A percentile compares a stretch with the other conserved stretches of the same genome.
These are phyloP conservation scores for Chalaropsis ovoidea DNA, from an alignment of 2,329 filamentous ascomycete genomes.

Conservation along the genomic window DNA sequence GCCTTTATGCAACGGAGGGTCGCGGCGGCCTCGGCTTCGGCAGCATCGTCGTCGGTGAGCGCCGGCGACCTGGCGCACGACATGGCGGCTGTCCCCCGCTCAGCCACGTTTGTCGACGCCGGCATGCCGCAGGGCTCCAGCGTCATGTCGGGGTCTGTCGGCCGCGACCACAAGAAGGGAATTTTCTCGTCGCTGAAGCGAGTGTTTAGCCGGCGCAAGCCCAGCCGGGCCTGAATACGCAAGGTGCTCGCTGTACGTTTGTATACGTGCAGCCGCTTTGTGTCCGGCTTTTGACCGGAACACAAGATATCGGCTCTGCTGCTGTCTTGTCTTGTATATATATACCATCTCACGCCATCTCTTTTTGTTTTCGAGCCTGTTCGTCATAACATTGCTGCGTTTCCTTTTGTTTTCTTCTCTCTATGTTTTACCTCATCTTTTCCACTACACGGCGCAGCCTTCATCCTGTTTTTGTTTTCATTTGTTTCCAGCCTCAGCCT, in stretches of 20 bases:
- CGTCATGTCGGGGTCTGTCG: background rate
- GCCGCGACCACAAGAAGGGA: conserved; percentile 20
- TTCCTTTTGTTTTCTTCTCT: background rate
- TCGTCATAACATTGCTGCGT: too few relatives aligned
- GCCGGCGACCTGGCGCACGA: conserved; percentile 10
- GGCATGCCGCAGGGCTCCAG: background rate
- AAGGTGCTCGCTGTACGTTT: background rate
- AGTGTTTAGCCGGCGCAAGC: conserved; percentile 23
- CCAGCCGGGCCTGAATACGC: background rate
- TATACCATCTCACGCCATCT: background rate
- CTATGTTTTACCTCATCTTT: conserved; percentile 10
- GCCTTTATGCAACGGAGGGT: conserved; percentile 28
- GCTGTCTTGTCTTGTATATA: background rate
- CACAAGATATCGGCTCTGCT: background rate
- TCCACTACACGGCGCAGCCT: background rate
- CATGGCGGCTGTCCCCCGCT: background rate
- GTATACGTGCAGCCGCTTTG: background rate
- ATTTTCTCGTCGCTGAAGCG: conserved; percentile 25
- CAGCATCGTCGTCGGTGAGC: background rate
- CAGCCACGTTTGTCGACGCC: background rate
- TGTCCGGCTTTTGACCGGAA: background rate
- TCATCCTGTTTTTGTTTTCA: background rate
- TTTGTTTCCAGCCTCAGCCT: background rate
- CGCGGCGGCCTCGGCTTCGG: background rate
- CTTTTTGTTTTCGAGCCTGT: background rate